These are phyloP conservation scores for Brettanomyces sp. DNA, from an alignment of 805 yeast species.

Conservation along the genomic window DNA sequence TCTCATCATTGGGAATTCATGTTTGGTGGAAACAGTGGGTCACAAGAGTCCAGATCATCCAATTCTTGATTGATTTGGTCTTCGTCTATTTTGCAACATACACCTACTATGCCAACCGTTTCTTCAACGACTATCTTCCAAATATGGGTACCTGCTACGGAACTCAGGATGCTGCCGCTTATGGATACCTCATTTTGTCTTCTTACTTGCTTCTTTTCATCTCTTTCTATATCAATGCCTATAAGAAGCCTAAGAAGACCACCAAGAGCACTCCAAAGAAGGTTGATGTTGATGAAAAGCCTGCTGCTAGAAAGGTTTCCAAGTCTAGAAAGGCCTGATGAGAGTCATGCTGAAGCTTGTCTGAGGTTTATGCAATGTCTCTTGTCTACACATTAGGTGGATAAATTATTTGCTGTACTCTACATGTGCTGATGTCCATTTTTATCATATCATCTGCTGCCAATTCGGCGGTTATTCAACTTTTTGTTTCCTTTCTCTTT, in stretches of 20 bases:
- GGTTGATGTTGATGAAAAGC: conserved; percentile 6
- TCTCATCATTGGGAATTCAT: conserved; percentile 73
- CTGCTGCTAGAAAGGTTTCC: conserved; percentile 9
- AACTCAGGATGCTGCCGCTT: conserved; percentile 84
- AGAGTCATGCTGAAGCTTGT: no score
- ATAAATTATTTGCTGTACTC: no score
- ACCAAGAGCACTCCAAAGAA: conserved; percentile 9
- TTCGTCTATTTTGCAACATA: conserved; percentile 90
- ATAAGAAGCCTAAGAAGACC: conserved; percentile 39
- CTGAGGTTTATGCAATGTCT: no score
- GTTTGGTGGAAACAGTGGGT: conserved; percentile 94
- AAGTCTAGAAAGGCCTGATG: conserved; percentile 23
- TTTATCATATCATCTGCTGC: no score
- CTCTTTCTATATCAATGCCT: conserved; percentile 83
- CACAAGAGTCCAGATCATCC: conserved; percentile 74
- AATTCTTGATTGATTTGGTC: conserved; percentile 63
- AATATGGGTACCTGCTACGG: conserved; percentile 84
- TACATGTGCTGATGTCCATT: no score
- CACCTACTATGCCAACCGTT: conserved; percentile 73
- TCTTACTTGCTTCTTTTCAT: conserved; percentile 85
- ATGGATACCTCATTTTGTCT: conserved; percentile 81
- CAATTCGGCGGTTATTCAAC: no score
- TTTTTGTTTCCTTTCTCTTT: no score
- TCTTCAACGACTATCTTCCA: conserved; percentile 55
- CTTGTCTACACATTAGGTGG: no score